phyloP scores from a whole-genome alignment of 805 yeast species.

The Wickerhamiella brachini region DNA sequence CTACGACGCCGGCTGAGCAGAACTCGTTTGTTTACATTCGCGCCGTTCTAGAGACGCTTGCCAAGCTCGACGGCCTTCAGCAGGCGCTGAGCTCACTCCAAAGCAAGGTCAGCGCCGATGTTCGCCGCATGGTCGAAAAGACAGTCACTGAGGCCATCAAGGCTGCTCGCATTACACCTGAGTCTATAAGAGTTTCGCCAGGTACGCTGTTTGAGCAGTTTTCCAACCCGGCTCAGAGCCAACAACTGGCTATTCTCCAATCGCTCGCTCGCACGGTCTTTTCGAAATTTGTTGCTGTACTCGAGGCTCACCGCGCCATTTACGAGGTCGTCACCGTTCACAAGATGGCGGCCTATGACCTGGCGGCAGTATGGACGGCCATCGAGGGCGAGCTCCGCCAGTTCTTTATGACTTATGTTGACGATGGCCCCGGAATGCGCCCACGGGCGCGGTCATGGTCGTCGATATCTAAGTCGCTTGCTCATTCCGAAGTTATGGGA shows the following conservation, averaged over 20 bases:
- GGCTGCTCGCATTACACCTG: conserved; percentile 14
- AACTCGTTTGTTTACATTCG: conserved; percentile 43
- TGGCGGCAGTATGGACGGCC: conserved; percentile 32
- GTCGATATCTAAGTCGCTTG: not conserved
- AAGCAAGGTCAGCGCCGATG: conserved; percentile 45
- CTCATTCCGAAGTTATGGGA: not conserved
- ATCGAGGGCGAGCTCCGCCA: conserved; percentile 29
- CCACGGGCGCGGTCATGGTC: not conserved
- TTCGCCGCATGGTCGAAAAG: conserved; percentile 47
- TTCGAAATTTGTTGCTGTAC: conserved; percentile 42
- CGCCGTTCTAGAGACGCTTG: conserved; percentile 40
- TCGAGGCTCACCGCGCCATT: conserved; percentile 59
- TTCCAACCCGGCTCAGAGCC: conserved; percentile 6
- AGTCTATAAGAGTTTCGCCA: conserved; percentile 1
- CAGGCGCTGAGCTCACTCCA: conserved; percentile 41
- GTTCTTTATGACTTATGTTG: conserved; percentile 14
- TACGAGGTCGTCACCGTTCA: conserved; percentile 33
- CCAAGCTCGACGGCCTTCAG: conserved; percentile 46
- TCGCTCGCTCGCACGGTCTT: conserved; percentile 65
- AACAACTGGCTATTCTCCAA: conserved; percentile 38
- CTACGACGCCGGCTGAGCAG: conserved; percentile 17
- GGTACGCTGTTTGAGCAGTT: conserved; percentile 13
- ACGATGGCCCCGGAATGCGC: conserved; percentile 5
- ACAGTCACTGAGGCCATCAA: conserved; percentile 51
- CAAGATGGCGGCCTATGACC: conserved; percentile 22